These are phyloP conservation scores for Quillaja saponaria DNA, from an alignment of 306 rosid species.

Conservation along the genomic window DNA sequence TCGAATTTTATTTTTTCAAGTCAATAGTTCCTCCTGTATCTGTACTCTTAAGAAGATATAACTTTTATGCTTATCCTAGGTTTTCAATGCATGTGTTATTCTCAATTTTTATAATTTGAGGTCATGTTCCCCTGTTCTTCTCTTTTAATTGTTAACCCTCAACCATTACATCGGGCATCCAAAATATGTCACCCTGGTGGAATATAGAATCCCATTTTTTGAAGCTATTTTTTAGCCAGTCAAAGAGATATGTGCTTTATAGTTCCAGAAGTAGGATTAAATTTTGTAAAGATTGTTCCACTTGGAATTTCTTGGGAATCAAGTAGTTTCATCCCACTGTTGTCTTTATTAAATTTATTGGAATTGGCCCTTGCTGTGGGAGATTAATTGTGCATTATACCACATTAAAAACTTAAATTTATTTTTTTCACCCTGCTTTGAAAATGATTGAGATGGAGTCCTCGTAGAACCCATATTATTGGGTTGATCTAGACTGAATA, in stretches of 20 bases:
- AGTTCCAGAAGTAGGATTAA: conserved; percentile 19
- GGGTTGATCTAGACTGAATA: too few relatives aligned
- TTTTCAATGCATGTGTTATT: too few relatives aligned
- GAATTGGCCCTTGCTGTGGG: conserved; percentile 14
- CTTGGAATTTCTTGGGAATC: conserved; percentile 11
- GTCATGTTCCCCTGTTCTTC: too few relatives aligned
- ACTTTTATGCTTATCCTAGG: too few relatives aligned
- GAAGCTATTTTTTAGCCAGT: conserved; percentile 17
- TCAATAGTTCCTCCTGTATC: conserved; percentile 2
- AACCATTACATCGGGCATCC: conserved; percentile 17
- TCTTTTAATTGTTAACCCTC: too few relatives aligned
- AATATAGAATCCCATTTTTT: conserved; percentile 9
- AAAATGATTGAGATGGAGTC: background rate
- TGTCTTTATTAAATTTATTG: background rate
- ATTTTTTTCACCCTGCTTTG: conserved; percentile 17
- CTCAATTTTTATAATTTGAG: too few relatives aligned
- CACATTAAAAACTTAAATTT: background rate
- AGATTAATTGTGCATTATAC: conserved; percentile 8
- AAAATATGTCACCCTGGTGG: conserved; percentile 1
- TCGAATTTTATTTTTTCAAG: conserved; percentile 5
- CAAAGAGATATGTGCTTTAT: background rate
- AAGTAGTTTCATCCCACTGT: background rate
- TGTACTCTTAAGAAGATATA: too few relatives aligned
- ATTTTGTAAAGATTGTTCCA: conserved; percentile 1
- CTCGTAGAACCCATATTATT: too few relatives aligned